Evolutionary conservation across 73 alveolate species (phyloP).

Genomic region (Stentor coeruleus): DNA sequence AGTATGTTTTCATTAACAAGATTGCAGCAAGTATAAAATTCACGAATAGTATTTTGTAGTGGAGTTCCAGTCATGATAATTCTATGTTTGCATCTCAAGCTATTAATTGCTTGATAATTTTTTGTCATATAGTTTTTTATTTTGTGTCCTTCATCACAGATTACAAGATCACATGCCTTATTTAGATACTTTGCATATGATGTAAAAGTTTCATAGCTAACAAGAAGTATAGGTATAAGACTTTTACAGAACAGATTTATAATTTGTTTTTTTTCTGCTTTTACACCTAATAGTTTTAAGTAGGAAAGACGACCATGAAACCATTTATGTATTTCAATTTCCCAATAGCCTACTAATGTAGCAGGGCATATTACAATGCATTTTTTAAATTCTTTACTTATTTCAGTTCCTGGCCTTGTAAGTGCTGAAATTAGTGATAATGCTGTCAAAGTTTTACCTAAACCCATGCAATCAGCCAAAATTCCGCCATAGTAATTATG

Average conservation of each 20-base stretch:
- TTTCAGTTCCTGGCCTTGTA: conserved; percentile 15
- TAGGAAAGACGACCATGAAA: conserved; percentile 26
- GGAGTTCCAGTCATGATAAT: conserved; percentile 97
- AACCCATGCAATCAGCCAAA: conserved; percentile 60
- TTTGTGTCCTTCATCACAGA: conserved; percentile 85
- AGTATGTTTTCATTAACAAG: conserved; percentile 43
- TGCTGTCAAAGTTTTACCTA: conserved; percentile 44
- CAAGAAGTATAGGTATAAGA: conserved; percentile 19
- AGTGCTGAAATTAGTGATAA: conserved; percentile 37
- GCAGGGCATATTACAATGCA: conserved; percentile 49
- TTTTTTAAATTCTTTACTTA: conserved; percentile 28
- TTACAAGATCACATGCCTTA: conserved; percentile 49
- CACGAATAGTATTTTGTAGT: conserved; percentile 80
- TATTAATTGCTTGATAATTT: conserved; percentile 43
- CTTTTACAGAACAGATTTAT: not conserved
- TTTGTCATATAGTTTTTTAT: conserved; percentile 67
- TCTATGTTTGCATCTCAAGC: conserved; percentile 48
- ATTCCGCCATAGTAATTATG: conserved; percentile 43
- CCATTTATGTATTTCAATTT: conserved; percentile 50
- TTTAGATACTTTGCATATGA: conserved; percentile 25
- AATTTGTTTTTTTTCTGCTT: conserved; percentile 32
- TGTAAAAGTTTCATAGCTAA: conserved; percentile 41
- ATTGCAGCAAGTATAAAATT: conserved; percentile 59
- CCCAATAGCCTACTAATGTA: conserved; percentile 51
- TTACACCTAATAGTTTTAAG: conserved; percentile 11